phyloP scores from a whole-genome alignment of 169 alveolate genomes.

The Eimeria necatrix region DNA sequence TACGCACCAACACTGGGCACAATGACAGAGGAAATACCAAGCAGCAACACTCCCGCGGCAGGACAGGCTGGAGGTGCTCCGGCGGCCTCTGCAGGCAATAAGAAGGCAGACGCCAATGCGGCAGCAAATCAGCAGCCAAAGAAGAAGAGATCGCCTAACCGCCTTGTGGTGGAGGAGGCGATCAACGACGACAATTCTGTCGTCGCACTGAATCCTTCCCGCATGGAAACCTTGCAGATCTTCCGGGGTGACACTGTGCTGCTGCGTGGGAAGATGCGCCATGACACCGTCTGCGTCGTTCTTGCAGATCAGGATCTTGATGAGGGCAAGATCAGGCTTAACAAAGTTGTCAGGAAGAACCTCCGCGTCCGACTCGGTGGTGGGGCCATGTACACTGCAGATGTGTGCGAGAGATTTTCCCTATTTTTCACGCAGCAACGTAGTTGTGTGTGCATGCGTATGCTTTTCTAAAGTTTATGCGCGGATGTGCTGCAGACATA shows the following conservation, averaged over 20 bases:
- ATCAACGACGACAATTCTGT: conserved; percentile 99
- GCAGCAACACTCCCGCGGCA: conserved; percentile 62
- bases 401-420: background rate
- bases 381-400: background rate
- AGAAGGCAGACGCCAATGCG: conserved; percentile 26
- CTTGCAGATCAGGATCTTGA: conserved; percentile 98
- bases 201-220: conserved; percentile 96
- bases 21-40: conserved; percentile 60
- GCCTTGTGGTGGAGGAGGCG: conserved; percentile 96
- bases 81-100: conserved; percentile 18
- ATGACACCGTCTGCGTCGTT: conserved; percentile 99
- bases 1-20: conserved; percentile 10
- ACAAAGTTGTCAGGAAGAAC: conserved; percentile 98
- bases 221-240: conserved; percentile 96
- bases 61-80: conserved; percentile 58
- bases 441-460: no score
- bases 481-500: conserved; percentile 89
- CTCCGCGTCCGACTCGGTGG: conserved; percentile 98
- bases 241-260: conserved; percentile 99
- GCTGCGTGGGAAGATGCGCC: conserved; percentile 99
- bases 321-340: conserved; percentile 97
- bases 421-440: no score
- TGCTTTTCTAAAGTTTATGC: no score
- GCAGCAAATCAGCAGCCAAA: conserved; percentile 56
- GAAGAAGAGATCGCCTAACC: conserved; percentile 85